Evolutionary conservation across 176 grass and related monocot species (phyloP).

Genomic region (sorghum (Sorghum bicolor)): Sorghum_bicolor_NCBIv3 NC_012873.2:63042501-63043000

Average conservation of each 20-base stretch:
- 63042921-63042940: not conserved
- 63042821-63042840: constrained; percentile 54
- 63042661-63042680: not conserved
- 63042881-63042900: constrained; percentile 4
- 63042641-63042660: constrained; percentile 42
- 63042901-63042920: not conserved
- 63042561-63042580: constrained; percentile 38
- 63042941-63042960: constrained; percentile 13
- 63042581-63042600: constrained; percentile 32
- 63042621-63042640: constrained; percentile 49
- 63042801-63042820: constrained; percentile 57
- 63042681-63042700: not conserved
- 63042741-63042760: constrained; percentile 48
- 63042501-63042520: constrained; percentile 8
- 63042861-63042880: constrained; percentile 32
- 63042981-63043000: constrained; percentile 12
- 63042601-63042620: constrained; percentile 37
- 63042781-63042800: constrained; percentile 56
- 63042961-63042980: constrained; percentile 33
- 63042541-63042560: constrained; percentile 13
- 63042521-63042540: not conserved
- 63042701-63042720: constrained; percentile 12
- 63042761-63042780: constrained; percentile 66
- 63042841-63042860: constrained; percentile 37
- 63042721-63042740: constrained; percentile 53